Conservation (phyloP, 495 filamentous ascomycete species). For the Hypomontagnella monticulosa region DNA sequence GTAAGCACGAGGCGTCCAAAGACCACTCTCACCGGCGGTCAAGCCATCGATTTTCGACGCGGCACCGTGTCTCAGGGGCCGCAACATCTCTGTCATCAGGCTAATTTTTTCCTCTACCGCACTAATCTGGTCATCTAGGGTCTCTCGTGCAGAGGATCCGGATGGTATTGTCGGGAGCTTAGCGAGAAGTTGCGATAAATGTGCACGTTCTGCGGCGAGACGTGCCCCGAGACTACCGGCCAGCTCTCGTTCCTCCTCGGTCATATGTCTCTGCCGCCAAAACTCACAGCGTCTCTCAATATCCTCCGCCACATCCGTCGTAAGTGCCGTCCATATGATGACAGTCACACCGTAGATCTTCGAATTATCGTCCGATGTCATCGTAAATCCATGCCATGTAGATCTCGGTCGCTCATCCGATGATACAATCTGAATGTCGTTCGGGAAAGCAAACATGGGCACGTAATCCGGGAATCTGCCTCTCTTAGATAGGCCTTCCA, state of each 20-base stretch:
- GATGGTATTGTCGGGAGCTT: slow-evolving; percentile 81
- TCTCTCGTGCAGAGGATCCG: slow-evolving; percentile 81
- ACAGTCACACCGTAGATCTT: slow-evolving; percentile 92
- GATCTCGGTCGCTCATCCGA: slow-evolving; percentile 91
- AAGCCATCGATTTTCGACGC: slow-evolving; percentile 97
- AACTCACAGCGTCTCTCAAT: slow-evolving; percentile 91
- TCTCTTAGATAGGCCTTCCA: slow-evolving; percentile 81
- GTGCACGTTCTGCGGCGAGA: slow-evolving; percentile 87
- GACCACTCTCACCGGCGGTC: slow-evolving; percentile 93
- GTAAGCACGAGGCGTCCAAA: slow-evolving; percentile 96
- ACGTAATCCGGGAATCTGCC: slow-evolving; percentile 96
- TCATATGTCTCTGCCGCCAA: slow-evolving; percentile 96
- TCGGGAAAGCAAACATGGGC: slow-evolving; percentile 98
- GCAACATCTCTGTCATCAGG: slow-evolving; percentile 93
- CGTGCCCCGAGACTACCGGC: slow-evolving; percentile 92
- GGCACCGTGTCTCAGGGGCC: slow-evolving; percentile 91
- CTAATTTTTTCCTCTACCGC: slow-evolving; percentile 96
- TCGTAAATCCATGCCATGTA: slow-evolving; percentile 98
- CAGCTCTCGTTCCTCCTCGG: slow-evolving; percentile 90
- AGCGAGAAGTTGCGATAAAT: slow-evolving; percentile 86
- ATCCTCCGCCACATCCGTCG: slow-evolving; percentile 80
- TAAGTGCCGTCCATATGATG: slow-evolving; percentile 91
- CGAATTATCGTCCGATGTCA: slow-evolving; percentile 92
- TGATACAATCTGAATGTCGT: slow-evolving; percentile 96
- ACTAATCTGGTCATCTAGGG: slow-evolving; percentile 92